These are phyloP conservation scores for Encephalitozoon romaleae DNA, from an alignment of 371 early-diverging fungal species.

Conservation along the genomic window DNA sequence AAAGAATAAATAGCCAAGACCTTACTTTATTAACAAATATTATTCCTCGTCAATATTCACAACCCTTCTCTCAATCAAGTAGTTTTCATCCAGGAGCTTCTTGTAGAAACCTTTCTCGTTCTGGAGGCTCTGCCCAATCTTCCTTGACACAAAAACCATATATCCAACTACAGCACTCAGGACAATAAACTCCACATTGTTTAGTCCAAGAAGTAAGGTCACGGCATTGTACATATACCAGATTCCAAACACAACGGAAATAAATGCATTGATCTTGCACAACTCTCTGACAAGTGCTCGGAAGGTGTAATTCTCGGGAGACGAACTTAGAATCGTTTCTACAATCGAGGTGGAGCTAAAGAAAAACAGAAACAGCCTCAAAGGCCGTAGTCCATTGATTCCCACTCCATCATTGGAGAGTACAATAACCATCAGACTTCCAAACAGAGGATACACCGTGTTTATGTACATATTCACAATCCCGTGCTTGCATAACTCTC, in stretches of 20 bases:
- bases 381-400: not conserved
- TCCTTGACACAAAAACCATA: not conserved
- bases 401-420: not conserved
- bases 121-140: not conserved
- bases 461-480: constrained; percentile 7
- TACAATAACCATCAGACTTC: not conserved
- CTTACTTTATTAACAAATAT: not conserved
- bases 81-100: not conserved
- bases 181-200: not conserved
- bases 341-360: constrained; percentile 3
- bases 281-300: not conserved
- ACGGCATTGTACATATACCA: constrained; percentile 9
- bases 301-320: not conserved
- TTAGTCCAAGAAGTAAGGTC: not conserved
- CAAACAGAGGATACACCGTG: not conserved
- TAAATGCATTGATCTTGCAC: constrained; percentile 5
- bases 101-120: not conserved
- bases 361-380: constrained; percentile 2
- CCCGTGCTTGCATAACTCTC: not conserved
- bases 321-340: not conserved
- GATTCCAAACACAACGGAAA: not conserved
- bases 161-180: not conserved
- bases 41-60: not conserved
- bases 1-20: not conserved
- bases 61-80: constrained; percentile 5